Conservation (phyloP, 2,329 filamentous ascomycete species). For the Fusarium sp. region DNA sequence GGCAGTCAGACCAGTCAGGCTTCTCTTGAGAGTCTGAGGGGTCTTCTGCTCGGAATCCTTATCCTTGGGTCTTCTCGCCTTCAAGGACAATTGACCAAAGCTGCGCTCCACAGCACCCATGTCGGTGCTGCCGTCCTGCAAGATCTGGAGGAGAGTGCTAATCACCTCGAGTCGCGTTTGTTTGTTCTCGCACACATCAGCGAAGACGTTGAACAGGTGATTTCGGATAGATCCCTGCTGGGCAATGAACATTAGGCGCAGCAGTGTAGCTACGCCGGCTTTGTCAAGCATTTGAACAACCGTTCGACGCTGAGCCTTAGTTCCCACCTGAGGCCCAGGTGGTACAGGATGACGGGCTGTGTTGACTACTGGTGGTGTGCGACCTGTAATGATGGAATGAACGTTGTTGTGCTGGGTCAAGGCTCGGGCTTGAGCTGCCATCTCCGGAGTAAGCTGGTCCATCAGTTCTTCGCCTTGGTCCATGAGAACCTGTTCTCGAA, state of each 20-base stretch:
- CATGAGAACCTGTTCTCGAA: conserved; percentile 89
- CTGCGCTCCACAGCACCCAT: conserved; percentile 94
- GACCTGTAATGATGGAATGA: conserved; percentile 52
- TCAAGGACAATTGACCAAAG: conserved; percentile 92
- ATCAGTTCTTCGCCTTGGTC: conserved; percentile 93
- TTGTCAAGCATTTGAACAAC: conserved; percentile 98
- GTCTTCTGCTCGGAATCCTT: conserved; percentile 78
- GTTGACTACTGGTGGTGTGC: conserved; percentile 50
- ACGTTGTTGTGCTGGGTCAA: conserved; percentile 63
- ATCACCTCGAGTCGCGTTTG: conserved; percentile 95
- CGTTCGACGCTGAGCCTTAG: conserved; percentile 81
- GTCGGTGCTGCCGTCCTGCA: conserved; percentile 96
- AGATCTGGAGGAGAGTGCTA: conserved; percentile 90
- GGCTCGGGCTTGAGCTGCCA: conserved; percentile 88
- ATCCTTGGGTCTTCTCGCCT: conserved; percentile 84
- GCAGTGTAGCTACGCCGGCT: conserved; percentile 91
- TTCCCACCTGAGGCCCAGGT: conserved; percentile 62
- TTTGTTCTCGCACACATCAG: conserved; percentile 95
- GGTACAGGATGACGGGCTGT: conserved; percentile 42
- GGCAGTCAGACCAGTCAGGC: conserved; percentile 72
- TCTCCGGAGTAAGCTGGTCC: conserved; percentile 85
- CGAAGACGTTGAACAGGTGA: conserved; percentile 88
- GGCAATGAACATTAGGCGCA: conserved; percentile 98
- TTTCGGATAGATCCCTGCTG: conserved; percentile 89
- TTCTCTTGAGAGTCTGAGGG: conserved; percentile 84